A percentile compares a stretch with the other conserved stretches of the same genome.
These are phyloP conservation scores for Ramaria sp. DNA, from an alignment of 768 basidiomycete genomes.

Conservation along the genomic window DNA sequence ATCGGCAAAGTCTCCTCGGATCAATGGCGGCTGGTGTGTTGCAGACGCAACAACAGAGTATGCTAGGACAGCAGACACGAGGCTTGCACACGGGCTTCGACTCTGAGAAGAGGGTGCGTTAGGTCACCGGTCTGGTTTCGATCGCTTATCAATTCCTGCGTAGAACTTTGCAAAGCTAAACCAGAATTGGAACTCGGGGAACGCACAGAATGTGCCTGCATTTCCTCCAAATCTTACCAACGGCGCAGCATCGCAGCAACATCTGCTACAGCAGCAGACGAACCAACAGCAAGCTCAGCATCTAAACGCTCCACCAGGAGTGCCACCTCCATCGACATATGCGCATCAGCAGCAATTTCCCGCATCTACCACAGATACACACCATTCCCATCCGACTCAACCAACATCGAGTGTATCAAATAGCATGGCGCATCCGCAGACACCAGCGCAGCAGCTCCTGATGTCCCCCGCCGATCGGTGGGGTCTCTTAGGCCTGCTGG, in stretches of 20 bases:
- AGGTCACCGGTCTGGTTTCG: not conserved
- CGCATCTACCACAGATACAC: slow-evolving; percentile 17
- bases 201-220: slow-evolving; percentile 4
- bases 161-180: slow-evolving; percentile 58
- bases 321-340: slow-evolving; percentile 29
- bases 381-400: slow-evolving; percentile 11
- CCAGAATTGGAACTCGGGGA: slow-evolving; percentile 13
- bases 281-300: slow-evolving; percentile 30
- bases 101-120: slow-evolving; percentile 62
- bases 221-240: slow-evolving; percentile 27
- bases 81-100: slow-evolving; percentile 40
- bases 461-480: slow-evolving; percentile 90
- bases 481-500: slow-evolving; percentile 80
- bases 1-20: slow-evolving; percentile 49
- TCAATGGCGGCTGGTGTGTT: slow-evolving; percentile 30
- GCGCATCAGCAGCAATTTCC: slow-evolving; percentile 27
- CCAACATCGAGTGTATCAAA: slow-evolving; percentile 2
- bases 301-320: slow-evolving; percentile 42
- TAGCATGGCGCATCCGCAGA: slow-evolving; percentile 47
- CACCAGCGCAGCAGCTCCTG: slow-evolving; percentile 88
- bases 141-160: not conserved
- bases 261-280: slow-evolving; percentile 18
- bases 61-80: slow-evolving; percentile 34
- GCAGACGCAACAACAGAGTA: slow-evolving; percentile 42
- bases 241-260: slow-evolving; percentile 28